Percentiles rank a stretch among this genome's conserved stretches.
phyloP scores from a whole-genome alignment of 2,329 filamentous ascomycete genomes.

The Fusarium sulawesiense region DNA sequence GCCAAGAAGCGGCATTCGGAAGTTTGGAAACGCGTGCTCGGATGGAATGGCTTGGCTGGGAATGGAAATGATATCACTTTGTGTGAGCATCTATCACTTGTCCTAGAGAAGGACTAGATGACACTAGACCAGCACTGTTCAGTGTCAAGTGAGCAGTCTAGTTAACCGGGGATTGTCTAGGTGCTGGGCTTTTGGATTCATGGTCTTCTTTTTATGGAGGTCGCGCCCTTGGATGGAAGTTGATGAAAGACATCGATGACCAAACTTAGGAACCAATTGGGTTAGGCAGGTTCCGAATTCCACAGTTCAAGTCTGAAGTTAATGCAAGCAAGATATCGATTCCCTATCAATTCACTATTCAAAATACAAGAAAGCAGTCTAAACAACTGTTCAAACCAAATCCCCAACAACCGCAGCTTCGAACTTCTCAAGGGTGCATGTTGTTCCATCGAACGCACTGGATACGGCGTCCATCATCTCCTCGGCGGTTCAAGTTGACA shows the following conservation, averaged over 20 bases:
- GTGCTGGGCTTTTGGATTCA: background rate
- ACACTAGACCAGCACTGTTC: background rate
- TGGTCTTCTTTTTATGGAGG: background rate
- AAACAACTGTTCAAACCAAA: background rate
- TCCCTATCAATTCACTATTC: background rate
- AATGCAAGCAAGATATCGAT: background rate
- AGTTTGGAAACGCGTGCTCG: background rate
- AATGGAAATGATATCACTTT: background rate
- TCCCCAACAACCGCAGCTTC: background rate
- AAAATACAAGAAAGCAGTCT: background rate
- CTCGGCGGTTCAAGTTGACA: constrained; percentile 9
- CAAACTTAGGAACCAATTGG: background rate
- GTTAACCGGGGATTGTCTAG: rapidly evolving
- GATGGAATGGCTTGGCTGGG: background rate
- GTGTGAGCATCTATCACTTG: background rate
- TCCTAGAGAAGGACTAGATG: background rate
- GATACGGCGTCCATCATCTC: constrained; percentile 9
- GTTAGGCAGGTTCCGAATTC: background rate
- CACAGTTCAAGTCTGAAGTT: background rate
- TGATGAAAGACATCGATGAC: background rate
- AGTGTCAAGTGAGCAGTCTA: background rate
- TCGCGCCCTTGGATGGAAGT: background rate
- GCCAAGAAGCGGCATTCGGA: background rate
- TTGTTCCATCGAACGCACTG: constrained; percentile 38
- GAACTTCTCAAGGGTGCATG: background rate